Percentiles rank a stretch among this genome's conserved stretches.
Evolutionary conservation across 768 basidiomycete species (phyloP).

Genomic region (Kwoniella bestiolae): DNA sequence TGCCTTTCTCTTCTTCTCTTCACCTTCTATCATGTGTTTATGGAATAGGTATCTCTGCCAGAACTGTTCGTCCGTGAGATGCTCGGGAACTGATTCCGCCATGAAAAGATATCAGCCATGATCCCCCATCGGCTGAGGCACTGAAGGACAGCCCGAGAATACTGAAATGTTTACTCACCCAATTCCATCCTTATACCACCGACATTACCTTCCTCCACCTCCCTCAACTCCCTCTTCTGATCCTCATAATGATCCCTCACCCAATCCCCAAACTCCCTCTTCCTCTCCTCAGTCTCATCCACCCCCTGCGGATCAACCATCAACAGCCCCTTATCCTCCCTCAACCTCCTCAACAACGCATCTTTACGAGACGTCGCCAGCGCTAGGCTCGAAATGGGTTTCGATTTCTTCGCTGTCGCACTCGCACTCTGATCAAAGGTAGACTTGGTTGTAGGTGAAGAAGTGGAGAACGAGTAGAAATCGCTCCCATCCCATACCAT

Average conservation of each 20-base stretch:
- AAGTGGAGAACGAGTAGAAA: constrained; percentile 74
- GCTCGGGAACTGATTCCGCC: constrained; percentile 50
- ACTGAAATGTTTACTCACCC: constrained; percentile 35
- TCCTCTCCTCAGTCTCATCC: constrained; percentile 56
- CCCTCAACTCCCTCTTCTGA: constrained; percentile 26
- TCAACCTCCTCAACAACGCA: constrained; percentile 72
- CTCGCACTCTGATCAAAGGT: constrained; percentile 41
- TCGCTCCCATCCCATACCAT: constrained; percentile 80
- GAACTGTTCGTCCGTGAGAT: constrained; percentile 52
- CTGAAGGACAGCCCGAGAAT: background rate
- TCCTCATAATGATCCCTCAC: constrained; percentile 51
- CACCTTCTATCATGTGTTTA: constrained; percentile 52
- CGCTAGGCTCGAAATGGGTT: constrained; percentile 32
- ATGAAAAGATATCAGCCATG: too few species aligned
- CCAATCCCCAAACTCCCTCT: constrained; percentile 44
- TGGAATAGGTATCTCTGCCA: constrained; percentile 57
- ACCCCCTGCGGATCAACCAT: constrained; percentile 75
- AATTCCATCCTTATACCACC: constrained; percentile 49
- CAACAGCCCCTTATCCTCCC: constrained; percentile 74
- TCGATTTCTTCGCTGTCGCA: constrained; percentile 47
- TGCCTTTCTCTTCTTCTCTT: constrained; percentile 52
- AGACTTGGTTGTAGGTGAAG: constrained; percentile 48
- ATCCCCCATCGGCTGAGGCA: background rate
- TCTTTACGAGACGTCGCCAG: constrained; percentile 66
- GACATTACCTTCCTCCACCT: constrained; percentile 43